Conservation (phyloP, 768 basidiomycete species). For the Calocera cornea region DNA sequence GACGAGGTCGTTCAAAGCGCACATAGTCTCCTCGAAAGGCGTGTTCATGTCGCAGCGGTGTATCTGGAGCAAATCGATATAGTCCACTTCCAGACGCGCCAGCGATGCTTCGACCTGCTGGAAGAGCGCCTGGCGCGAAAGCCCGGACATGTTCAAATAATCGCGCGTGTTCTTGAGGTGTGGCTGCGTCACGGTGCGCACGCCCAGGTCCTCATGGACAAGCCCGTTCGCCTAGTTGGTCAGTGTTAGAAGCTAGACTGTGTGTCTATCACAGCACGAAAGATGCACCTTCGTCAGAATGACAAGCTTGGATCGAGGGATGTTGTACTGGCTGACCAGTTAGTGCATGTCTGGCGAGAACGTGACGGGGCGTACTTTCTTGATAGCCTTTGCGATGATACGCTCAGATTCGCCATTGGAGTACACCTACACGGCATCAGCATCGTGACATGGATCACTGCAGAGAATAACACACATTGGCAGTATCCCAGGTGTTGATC, state of each 20-base stretch:
- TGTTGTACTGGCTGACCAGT: constrained; percentile 17
- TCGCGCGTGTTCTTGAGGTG: constrained; percentile 7
- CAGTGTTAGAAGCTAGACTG: too few relatives aligned
- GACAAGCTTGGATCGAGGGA: constrained; percentile 25
- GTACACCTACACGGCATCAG: constrained; percentile 14
- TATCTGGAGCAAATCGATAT: constrained; percentile 21
- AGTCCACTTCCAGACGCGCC: constrained; percentile 3
- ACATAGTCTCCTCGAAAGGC: constrained; percentile 40
- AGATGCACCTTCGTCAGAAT: constrained; percentile 21
- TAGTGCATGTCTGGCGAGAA: not conserved
- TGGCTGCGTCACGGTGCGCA: constrained; percentile 9
- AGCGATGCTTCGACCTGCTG: constrained; percentile 6
- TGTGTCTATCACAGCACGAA: too few relatives aligned
- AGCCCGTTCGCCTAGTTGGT: not conserved
- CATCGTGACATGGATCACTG: too few relatives aligned
- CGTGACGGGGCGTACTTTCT: constrained; percentile 21
- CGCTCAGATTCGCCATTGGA: constrained; percentile 28
- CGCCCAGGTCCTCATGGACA: constrained; percentile 8
- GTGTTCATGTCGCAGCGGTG: constrained; percentile 31
- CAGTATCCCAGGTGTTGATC: constrained; percentile 31
- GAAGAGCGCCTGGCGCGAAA: not conserved
- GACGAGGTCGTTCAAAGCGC: constrained; percentile 54
- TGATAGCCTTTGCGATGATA: constrained; percentile 28
- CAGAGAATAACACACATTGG: constrained; percentile 18
- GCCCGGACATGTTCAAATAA: not conserved